Evolutionary conservation across 2,329 filamentous ascomycete genomes (phyloP).

Genomic region (Phymatotrichopsis omnivora): DNA sequence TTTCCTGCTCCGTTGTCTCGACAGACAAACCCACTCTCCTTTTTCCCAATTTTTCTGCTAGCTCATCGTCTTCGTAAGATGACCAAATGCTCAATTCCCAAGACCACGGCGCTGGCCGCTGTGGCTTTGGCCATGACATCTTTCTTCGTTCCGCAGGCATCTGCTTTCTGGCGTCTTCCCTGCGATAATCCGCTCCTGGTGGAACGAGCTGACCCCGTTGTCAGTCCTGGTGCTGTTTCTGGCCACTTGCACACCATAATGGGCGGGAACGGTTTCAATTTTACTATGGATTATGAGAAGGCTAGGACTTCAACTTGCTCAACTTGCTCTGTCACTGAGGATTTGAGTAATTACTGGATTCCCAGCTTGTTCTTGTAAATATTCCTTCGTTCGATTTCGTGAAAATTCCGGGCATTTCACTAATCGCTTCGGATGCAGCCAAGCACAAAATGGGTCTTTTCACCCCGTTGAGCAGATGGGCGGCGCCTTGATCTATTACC

Average conservation of each 20-base stretch:
- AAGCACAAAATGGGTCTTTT: slow-evolving; percentile 52
- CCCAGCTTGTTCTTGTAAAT: slow-evolving; percentile 54
- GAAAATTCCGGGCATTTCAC: not conserved
- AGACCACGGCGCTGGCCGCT: slow-evolving; percentile 4
- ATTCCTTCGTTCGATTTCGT: not conserved
- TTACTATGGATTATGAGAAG: slow-evolving; percentile 50
- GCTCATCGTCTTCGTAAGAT: too few relatives aligned
- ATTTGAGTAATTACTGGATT: slow-evolving; percentile 69
- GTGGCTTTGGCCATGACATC: slow-evolving; percentile 16
- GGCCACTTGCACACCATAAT: slow-evolving; percentile 60
- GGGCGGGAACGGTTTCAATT: slow-evolving; percentile 56
- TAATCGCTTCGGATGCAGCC: slow-evolving; percentile 34
- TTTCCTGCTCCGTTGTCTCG: too few relatives aligned
- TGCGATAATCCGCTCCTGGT: slow-evolving; percentile 35
- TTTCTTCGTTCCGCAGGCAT: slow-evolving; percentile 20
- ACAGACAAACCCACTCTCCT: too few relatives aligned
- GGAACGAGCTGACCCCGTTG: slow-evolving; percentile 57
- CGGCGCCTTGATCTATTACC: slow-evolving; percentile 61
- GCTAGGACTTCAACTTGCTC: slow-evolving; percentile 56
- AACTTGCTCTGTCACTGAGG: slow-evolving; percentile 56
- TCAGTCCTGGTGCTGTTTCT: slow-evolving; percentile 49
- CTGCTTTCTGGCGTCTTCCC: slow-evolving; percentile 43
- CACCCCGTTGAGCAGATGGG: slow-evolving; percentile 51
- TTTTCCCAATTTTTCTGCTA: too few relatives aligned
- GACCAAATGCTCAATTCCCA: not conserved